Percentiles rank a stretch among this genome's conserved stretches.
phyloP scores from a whole-genome alignment of 352 stramenopile species.

The Phytophthora brassicae region DNA sequence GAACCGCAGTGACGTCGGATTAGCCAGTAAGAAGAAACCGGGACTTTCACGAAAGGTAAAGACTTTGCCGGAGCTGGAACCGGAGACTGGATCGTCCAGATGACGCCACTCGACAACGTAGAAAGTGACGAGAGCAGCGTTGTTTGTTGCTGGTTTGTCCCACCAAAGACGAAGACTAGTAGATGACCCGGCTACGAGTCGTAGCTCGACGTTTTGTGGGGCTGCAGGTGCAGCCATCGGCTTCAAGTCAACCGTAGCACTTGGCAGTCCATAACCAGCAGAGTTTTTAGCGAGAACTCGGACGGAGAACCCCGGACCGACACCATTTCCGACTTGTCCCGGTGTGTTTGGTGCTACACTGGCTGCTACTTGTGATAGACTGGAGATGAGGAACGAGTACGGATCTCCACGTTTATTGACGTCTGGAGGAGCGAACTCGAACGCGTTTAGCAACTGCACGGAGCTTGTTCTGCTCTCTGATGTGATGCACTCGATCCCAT shows the following conservation, averaged over 20 bases:
- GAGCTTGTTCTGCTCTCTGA: constrained; percentile 48
- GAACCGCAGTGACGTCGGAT: constrained; percentile 53
- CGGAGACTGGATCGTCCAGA: constrained; percentile 27
- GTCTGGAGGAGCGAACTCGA: constrained; percentile 50
- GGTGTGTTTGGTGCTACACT: constrained; percentile 24
- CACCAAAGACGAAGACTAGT: constrained; percentile 87
- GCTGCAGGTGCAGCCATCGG: constrained; percentile 84
- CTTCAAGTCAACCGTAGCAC: constrained; percentile 69
- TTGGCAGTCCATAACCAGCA: constrained; percentile 65
- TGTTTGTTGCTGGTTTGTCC: constrained; percentile 78
- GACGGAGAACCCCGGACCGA: constrained; percentile 55
- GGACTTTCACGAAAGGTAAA: constrained; percentile 42
- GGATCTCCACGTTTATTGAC: constrained; percentile 37
- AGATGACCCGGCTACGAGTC: constrained; percentile 67
- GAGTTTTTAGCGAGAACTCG: constrained; percentile 67
- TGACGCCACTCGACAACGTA: constrained; percentile 89
- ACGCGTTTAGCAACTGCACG: constrained; percentile 31
- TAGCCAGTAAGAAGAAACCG: constrained; percentile 49
- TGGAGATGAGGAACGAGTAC: constrained; percentile 58
- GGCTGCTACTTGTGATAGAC: constrained; percentile 45
- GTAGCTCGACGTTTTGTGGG: constrained; percentile 69
- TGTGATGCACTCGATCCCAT: constrained; percentile 45
- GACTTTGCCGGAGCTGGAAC: constrained; percentile 9
- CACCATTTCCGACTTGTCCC: constrained; percentile 38
- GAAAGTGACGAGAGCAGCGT: constrained; percentile 77